A percentile compares a stretch with the other conserved stretches of the same genome.
These are phyloP conservation scores for Lomentospora prolificans DNA, from an alignment of 2,329 filamentous ascomycete species.

Conservation along the genomic window DNA sequence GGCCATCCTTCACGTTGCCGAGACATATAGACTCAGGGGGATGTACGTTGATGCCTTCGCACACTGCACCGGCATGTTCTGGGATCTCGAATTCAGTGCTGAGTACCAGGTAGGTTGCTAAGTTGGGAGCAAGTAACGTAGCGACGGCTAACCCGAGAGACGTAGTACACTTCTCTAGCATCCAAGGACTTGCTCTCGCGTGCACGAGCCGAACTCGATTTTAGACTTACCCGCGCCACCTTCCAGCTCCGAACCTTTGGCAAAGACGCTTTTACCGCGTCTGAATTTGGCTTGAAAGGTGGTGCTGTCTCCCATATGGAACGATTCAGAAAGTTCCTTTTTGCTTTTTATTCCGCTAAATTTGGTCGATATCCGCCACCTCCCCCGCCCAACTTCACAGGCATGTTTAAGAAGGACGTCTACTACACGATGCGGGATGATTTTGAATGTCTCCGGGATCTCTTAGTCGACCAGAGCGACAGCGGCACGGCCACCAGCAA, in stretches of 20 bases:
- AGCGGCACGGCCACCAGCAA: not conserved
- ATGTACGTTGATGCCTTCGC: constrained; percentile 65
- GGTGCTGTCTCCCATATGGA: constrained; percentile 59
- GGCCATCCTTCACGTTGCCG: constrained; percentile 57
- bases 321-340: constrained; percentile 59
- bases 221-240: constrained; percentile 47
- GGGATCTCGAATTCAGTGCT: constrained; percentile 41
- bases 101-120: constrained; percentile 49
- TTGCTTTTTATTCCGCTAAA: constrained; percentile 54
- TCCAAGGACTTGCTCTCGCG: constrained; percentile 57
- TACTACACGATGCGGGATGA: constrained; percentile 56
- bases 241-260: constrained; percentile 57
- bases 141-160: constrained; percentile 1
- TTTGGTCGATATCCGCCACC: constrained; percentile 65
- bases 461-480: constrained; percentile 53
- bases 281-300: constrained; percentile 52
- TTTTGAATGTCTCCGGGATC: constrained; percentile 61
- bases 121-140: not conserved
- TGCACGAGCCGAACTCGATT: constrained; percentile 55
- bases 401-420: constrained; percentile 35
- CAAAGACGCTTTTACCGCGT: constrained; percentile 58
- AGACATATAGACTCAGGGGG: constrained; percentile 51
- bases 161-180: constrained; percentile 28
- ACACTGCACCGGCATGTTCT: constrained; percentile 71
- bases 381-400: constrained; percentile 25